phyloP scores from a whole-genome alignment of 257 asterid genomes.

The Galeopsis tetrahit region DNA sequence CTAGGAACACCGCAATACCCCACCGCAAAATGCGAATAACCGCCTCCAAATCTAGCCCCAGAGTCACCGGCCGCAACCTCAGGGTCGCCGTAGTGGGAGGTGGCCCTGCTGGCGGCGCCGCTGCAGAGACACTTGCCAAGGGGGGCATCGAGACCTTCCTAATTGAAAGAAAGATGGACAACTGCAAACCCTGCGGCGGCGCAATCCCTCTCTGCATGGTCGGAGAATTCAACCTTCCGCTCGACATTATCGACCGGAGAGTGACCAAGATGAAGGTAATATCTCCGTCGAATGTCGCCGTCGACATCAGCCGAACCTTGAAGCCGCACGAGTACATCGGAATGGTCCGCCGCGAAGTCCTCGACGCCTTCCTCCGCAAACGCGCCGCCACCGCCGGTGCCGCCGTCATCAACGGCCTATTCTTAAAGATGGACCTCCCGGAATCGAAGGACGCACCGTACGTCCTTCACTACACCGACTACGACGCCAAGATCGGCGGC shows the following conservation, averaged over 20 bases:
- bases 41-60: constrained; percentile 79
- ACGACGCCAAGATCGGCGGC: constrained; percentile 61
- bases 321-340: constrained; percentile 95
- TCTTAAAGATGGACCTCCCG: constrained; percentile 82
- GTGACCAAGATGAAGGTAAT: constrained; percentile 96
- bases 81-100: constrained; percentile 93
- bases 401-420: constrained; percentile 75
- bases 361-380: constrained; percentile 83
- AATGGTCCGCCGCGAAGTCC: constrained; percentile 95
- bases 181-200: constrained; percentile 97
- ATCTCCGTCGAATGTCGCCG: constrained; percentile 91
- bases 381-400: constrained; percentile 81
- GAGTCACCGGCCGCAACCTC: constrained; percentile 84
- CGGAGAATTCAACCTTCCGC: constrained; percentile 88
- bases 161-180: constrained; percentile 83
- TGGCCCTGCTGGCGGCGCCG: constrained; percentile 92
- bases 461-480: constrained; percentile 70
- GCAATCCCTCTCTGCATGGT: constrained; percentile 97
- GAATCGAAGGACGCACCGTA: constrained; percentile 58
- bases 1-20: constrained; percentile 28
- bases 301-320: constrained; percentile 79
- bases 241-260: constrained; percentile 83
- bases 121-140: constrained; percentile 85
- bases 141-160: constrained; percentile 87
- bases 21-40: constrained; percentile 45